Evolutionary conservation across 1,139 yeast species (phyloP), one percentile per base, ranked within the genome.

Genomic region (Yamadazyma epiphylla): DNA sequence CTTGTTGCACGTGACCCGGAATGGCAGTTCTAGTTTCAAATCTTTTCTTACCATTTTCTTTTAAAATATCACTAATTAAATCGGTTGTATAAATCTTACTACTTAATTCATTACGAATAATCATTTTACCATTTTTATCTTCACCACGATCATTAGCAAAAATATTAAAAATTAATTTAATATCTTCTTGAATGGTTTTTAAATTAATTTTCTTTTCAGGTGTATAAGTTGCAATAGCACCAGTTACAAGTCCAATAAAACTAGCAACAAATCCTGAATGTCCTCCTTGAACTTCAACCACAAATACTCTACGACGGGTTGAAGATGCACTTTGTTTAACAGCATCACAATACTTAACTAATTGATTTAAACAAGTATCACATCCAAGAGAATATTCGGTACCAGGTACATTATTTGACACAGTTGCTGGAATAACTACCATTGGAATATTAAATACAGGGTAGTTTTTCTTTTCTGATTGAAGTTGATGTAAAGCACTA

Each of bases 1-100:
- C 94, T 55, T 83, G 91, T 60, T 83, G 91, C 26, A 83, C 94
- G 53, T 91, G 98, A 17, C 98, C 98, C 9, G 98, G 98, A 33
- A 89, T 80, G 11, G 98, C 98, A 4, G 95, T 88, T 58, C 95
- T 82, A 13, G 94, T 85, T 50, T 89, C 96, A 52, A 88, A 91
- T 39, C 73, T 70, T 30, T 84, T 82, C 30, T 74, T 65, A 25
- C 88, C 77, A 48, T 87, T 91, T 42, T 83, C 82, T 43, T 79
- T 77, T 48, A 89, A 79, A 41, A 91, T 86, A 37, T 85, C 80
- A 19, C 95, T 88, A 47, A 91, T 71, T 38, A 84, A 71, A 39
- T 84, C 78, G 5, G 97, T 86, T 19, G 89, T 70, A 55, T 86
- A 80, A 19, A 89, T 88, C 37, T 74, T 66, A 14, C 95, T 82